Base-by-base conservation (phyloP, 1,284 basidiomycete genomes). In the Cerioporus squamosus region DNA sequence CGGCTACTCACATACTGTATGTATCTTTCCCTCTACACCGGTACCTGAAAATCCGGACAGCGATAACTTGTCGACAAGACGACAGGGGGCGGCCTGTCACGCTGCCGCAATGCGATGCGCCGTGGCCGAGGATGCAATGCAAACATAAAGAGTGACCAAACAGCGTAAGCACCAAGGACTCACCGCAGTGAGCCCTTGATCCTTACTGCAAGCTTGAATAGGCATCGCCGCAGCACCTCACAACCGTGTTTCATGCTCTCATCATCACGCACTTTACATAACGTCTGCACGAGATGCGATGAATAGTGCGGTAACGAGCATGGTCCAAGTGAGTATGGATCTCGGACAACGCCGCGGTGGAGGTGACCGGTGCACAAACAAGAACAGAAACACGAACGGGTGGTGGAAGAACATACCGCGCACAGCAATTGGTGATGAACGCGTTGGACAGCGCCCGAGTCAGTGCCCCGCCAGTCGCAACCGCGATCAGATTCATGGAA, bases 21-120 rank as follows among this genome's bases (percentile, higher is more conserved):
- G n/a, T n/a, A 51, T 48, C n/a, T 51, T 26, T 20, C 6, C 43
- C 33, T 24, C 20, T 39, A 36, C 31, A 51, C 57, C 59, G 57
- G 62, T 64, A 50, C 62, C 62, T 64, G 62, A 64, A 61, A 64
- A 64, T 64, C 62, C 59, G 57, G 57, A 50, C 51, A 45, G 33
- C 39, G 20, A 38, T 57, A 52, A 61, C 59, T 59, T 54, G 59
- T 61, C 59, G 54, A 64, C 59, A 64, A 55, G 52, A 57, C 54
- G 43, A 61, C 59, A 59, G 54, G 59, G 55, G 59, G 51, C 45
- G 46, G 36, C 18, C 44, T n/a, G n/a, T n/a, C n/a, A n/a, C n/a
- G n/a, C n/a, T n/a, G n/a, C 59, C 59, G 47, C 55, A 53, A 42
- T 42, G 40, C 62, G 60, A 53, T 61, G 62, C 47, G 49, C 48